Conservation (phyloP, 129 eudicot genomes). For the Flaveria bidentis region DNA sequence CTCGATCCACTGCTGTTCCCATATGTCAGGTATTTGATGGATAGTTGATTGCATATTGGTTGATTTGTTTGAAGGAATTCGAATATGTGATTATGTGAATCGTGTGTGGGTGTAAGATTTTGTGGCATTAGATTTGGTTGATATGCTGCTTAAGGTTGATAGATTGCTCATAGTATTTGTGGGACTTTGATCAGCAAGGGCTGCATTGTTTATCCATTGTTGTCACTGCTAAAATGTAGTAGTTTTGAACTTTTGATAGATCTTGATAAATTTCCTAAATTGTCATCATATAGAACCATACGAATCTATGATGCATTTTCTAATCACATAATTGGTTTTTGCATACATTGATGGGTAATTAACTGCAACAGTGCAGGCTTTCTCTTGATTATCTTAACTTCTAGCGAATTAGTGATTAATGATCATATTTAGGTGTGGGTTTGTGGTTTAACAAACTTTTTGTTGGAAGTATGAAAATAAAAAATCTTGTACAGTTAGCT, state of each 20-base stretch:
- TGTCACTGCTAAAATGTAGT: not conserved
- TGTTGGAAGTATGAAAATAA: no score
- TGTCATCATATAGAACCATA: no score
- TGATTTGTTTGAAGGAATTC: not conserved
- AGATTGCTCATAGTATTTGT: not conserved
- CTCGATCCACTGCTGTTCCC: conserved; percentile 70
- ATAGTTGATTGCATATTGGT: not conserved
- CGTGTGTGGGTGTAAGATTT: not conserved
- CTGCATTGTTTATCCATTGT: not conserved
- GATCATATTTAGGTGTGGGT: no score
- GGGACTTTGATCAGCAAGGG: not conserved
- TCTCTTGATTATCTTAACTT: not conserved
- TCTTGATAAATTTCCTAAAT: no score
- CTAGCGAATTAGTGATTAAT: not conserved
- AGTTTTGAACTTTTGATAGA: no score
- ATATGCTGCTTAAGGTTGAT: not conserved
- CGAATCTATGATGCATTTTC: not conserved
- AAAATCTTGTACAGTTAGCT: no score
- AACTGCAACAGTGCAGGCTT: not conserved
- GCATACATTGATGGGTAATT: not conserved
- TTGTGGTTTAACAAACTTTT: no score
- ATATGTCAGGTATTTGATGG: conserved; percentile 68
- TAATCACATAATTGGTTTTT: not conserved
- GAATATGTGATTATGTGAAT: not conserved
- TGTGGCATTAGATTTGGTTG: not conserved